These are phyloP conservation scores for Ganoderma resinaceum DNA, from an alignment of 1,284 basidiomycete genomes.

Conservation along the genomic window DNA sequence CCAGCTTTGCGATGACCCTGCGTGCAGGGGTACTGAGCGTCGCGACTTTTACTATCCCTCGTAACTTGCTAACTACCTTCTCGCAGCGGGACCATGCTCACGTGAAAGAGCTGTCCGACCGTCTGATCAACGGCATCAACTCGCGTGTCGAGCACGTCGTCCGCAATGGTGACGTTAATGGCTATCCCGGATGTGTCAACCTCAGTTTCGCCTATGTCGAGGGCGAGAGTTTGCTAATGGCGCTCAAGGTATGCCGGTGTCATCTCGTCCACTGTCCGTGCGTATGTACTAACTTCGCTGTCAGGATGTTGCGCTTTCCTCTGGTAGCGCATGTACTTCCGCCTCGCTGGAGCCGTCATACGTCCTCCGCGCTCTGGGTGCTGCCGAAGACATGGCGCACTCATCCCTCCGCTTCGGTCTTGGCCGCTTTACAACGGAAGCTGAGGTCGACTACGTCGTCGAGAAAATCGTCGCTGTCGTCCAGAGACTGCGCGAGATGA, in stretches of 20 bases:
- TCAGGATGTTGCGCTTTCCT: constrained; percentile 95
- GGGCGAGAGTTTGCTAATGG: constrained; percentile 98
- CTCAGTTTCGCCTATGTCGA: constrained; percentile 98
- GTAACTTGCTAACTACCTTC: constrained; percentile 14
- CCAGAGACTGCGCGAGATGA: constrained; percentile 76
- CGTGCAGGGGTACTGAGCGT: constrained; percentile 92
- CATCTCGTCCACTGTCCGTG: not conserved
- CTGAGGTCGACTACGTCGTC: constrained; percentile 95
- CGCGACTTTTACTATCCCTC: constrained; percentile 3
- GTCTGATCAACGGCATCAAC: constrained; percentile 85
- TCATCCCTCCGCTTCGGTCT: constrained; percentile 98
- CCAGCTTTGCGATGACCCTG: constrained; percentile 67
- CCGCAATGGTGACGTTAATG: constrained; percentile 90
- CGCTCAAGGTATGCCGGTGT: constrained; percentile 83
- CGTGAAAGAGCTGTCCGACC: constrained; percentile 80
- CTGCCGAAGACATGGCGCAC: constrained; percentile 99
- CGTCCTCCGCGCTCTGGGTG: constrained; percentile 94
- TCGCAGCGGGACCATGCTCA: constrained; percentile 84
- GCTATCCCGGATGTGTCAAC: constrained; percentile 94
- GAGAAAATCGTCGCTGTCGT: constrained; percentile 91
- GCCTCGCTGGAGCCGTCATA: constrained; percentile 99
- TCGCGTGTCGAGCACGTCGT: constrained; percentile 89
- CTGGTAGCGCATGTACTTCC: constrained; percentile 98
- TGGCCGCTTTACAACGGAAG: constrained; percentile 97
- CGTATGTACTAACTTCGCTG: not conserved